Conservation (phyloP, 306 rosid species). For the Abrus pulchellus region DNA sequence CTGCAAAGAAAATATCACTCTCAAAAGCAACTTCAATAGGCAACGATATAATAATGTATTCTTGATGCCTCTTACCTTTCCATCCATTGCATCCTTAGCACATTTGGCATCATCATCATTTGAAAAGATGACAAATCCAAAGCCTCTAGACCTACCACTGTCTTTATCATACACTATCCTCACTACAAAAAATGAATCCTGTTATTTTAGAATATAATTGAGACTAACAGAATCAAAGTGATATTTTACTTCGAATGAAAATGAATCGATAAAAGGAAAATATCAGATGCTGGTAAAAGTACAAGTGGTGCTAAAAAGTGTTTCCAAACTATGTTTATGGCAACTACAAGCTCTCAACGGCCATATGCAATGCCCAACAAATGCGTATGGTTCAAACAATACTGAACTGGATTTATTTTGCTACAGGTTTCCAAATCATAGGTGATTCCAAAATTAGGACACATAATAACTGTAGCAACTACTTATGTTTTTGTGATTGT, state of each 20-base stretch:
- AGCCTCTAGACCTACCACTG: slow-evolving; percentile 90
- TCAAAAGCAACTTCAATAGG: slow-evolving; percentile 29
- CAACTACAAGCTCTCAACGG: slow-evolving; percentile 5
- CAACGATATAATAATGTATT: not conserved
- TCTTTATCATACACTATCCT: slow-evolving; percentile 83
- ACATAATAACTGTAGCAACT: not conserved
- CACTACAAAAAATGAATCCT: slow-evolving; percentile 52
- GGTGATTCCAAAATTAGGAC: not conserved
- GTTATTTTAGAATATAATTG: slow-evolving; percentile 24
- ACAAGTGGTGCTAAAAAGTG: not conserved
- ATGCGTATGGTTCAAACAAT: slow-evolving; percentile 4
- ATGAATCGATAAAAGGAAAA: slow-evolving; percentile 6
- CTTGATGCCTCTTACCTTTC: slow-evolving; percentile 67
- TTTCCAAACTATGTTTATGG: not conserved
- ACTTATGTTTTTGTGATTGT: not conserved
- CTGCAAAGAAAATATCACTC: slow-evolving; percentile 57
- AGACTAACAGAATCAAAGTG: slow-evolving; percentile 25
- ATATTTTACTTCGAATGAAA: not conserved
- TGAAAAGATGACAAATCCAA: slow-evolving; percentile 82
- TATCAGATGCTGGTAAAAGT: slow-evolving; percentile 4
- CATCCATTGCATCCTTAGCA: slow-evolving; percentile 96
- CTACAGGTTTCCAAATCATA: not conserved
- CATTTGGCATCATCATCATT: slow-evolving; percentile 69
- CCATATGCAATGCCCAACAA: not conserved
- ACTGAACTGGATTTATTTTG: not conserved